These are phyloP conservation scores for Tinospora cordifolia DNA, from an alignment of 164 flowering plant species.

Conservation along the genomic window DNA sequence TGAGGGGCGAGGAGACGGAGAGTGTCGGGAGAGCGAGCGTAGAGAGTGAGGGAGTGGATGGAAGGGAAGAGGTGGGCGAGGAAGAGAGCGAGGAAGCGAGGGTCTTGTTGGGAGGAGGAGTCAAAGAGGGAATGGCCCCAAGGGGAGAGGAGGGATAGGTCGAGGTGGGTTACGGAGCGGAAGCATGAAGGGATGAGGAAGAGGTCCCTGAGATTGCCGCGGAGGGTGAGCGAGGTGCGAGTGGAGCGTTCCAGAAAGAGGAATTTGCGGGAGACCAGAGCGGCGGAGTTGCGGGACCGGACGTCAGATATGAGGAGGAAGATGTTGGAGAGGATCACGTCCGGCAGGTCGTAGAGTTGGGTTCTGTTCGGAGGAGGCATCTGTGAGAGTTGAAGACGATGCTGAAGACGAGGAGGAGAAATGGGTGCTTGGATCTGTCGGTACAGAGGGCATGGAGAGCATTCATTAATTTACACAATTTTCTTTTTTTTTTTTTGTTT, in stretches of 20 bases:
- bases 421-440: not conserved
- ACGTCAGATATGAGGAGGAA: conserved; percentile 39
- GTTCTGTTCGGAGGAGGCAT: not conserved
- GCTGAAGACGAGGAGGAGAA: not conserved
- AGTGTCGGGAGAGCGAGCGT: conserved; percentile 44
- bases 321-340: conserved; percentile 52
- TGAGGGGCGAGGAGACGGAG: conserved; percentile 39
- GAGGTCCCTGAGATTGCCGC: conserved; percentile 74
- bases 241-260: conserved; percentile 49
- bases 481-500: too few species aligned
- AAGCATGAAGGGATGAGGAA: conserved; percentile 54
- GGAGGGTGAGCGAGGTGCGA: conserved; percentile 59
- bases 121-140: conserved; percentile 59
- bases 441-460: too few species aligned
- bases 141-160: conserved; percentile 78
- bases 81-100: conserved; percentile 41
- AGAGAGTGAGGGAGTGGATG: conserved; percentile 49
- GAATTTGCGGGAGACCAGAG: conserved; percentile 66
- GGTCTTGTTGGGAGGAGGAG: conserved; percentile 28
- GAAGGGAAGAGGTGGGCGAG: conserved; percentile 44
- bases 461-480: too few species aligned
- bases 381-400: too few species aligned
- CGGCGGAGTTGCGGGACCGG: conserved; percentile 56
- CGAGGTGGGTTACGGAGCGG: conserved; percentile 46
- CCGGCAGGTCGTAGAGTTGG: conserved; percentile 63